phyloP scores from a whole-genome alignment of 306 rosid genomes.

The Casuarina glauca region DNA sequence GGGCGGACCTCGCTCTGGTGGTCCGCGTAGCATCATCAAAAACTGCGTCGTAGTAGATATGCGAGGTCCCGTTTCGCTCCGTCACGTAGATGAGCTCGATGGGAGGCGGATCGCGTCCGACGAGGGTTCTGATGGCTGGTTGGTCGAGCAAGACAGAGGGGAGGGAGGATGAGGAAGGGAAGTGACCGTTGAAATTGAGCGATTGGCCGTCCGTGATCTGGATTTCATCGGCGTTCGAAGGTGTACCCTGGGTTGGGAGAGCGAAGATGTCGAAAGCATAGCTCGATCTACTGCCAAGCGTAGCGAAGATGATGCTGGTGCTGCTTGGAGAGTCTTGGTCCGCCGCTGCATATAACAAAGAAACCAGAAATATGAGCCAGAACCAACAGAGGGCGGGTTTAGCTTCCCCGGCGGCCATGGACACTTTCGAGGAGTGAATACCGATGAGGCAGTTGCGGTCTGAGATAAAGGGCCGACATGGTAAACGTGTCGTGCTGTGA shows the following conservation, averaged over 20 bases:
- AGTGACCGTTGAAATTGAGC: constrained; percentile 86
- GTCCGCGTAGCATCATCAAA: background rate
- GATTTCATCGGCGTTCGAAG: constrained; percentile 33
- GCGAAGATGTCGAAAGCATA: constrained; percentile 71
- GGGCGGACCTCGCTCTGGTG: constrained; percentile 36
- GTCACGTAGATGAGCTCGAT: constrained; percentile 67
- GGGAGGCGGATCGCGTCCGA: constrained; percentile 26
- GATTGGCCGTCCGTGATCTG: constrained; percentile 74
- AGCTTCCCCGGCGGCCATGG: constrained; percentile 28
- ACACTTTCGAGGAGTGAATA: background rate
- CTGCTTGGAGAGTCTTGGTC: constrained; percentile 18
- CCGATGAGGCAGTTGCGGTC: background rate
- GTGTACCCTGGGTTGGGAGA: constrained; percentile 35
- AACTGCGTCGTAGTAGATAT: constrained; percentile 64
- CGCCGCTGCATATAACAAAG: background rate
- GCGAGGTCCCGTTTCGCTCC: constrained; percentile 57
- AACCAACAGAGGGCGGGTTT: background rate
- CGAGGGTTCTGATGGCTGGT: constrained; percentile 15
- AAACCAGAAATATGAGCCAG: constrained; percentile 5
- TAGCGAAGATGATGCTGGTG: constrained; percentile 61
- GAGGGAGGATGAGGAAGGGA: constrained; percentile 41
- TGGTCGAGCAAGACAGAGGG: constrained; percentile 32
- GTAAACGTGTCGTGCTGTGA: too few relatives aligned
- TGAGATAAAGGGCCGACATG: background rate
- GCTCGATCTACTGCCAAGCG: constrained; percentile 64